Conservation (phyloP, 2,329 filamentous ascomycete species). For the Clarireedia hainanense region DNA sequence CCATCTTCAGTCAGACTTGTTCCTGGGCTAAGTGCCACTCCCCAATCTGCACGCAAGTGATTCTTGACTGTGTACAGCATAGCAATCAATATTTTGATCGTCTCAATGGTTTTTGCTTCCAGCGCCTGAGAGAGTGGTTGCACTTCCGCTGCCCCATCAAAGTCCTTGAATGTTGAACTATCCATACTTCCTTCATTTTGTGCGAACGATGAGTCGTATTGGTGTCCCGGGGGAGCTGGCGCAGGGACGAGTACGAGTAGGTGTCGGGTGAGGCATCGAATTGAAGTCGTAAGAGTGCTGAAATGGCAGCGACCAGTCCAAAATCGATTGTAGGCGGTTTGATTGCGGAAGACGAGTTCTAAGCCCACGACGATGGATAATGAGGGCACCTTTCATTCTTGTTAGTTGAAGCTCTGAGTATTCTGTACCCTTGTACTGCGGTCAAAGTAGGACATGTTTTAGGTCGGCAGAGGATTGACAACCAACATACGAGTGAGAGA, state of each 20-base stretch:
- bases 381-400: conserved; percentile 41
- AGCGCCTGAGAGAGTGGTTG: conserved; percentile 16
- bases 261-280: conserved; percentile 50
- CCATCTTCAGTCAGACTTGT: conserved; percentile 27
- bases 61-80: conserved; percentile 58
- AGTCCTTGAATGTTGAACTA: conserved; percentile 8
- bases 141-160: neutral
- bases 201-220: conserved; percentile 18
- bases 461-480: neutral
- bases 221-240: conserved; percentile 19
- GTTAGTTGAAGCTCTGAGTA: conserved; percentile 2
- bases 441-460: too few relatives aligned
- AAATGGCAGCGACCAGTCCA: conserved; percentile 53
- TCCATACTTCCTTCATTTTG: conserved; percentile 1
- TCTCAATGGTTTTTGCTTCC: conserved; percentile 45
- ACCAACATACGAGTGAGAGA: neutral
- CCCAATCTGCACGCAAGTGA: conserved; percentile 56
- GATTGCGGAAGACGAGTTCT: conserved; percentile 61
- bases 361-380: conserved; percentile 59
- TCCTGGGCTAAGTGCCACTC: conserved; percentile 32
- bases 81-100: conserved; percentile 50
- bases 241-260: conserved; percentile 36
- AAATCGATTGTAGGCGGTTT: conserved; percentile 35
- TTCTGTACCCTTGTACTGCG: neutral
- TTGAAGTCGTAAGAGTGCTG: conserved; percentile 46